These are phyloP conservation scores for Colletotrichum magnum DNA, from an alignment of 2,329 filamentous ascomycete species.

Conservation along the genomic window DNA sequence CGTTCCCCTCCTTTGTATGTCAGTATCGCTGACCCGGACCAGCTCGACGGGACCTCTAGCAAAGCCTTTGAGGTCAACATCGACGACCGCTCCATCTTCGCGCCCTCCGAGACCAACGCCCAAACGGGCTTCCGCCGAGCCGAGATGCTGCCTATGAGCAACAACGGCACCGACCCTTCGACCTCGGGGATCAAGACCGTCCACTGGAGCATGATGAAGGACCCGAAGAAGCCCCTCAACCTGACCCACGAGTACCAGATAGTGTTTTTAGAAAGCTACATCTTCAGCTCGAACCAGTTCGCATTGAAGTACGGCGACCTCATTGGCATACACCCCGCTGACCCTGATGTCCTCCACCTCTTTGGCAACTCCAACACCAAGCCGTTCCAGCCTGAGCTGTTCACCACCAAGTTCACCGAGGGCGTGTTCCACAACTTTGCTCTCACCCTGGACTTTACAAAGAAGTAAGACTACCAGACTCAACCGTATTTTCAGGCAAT, in stretches of 20 bases:
- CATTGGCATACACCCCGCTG: constrained; percentile 53
- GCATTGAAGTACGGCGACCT: constrained; percentile 69
- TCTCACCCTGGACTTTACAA: constrained; percentile 68
- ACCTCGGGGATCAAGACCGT: constrained; percentile 71
- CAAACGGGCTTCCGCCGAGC: constrained; percentile 74
- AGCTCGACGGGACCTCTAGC: constrained; percentile 60
- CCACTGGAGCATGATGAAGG: constrained; percentile 71
- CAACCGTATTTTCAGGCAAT: background rate
- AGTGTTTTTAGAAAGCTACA: constrained; percentile 61
- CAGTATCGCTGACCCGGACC: constrained; percentile 23
- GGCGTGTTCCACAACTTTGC: constrained; percentile 74
- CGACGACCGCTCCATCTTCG: constrained; percentile 71
- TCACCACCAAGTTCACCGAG: constrained; percentile 62
- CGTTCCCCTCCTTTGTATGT: too few relatives aligned
- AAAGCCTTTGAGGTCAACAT: constrained; percentile 68
- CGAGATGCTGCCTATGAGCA: constrained; percentile 66
- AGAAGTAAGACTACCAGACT: constrained; percentile 58
- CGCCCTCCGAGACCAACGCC: constrained; percentile 58
- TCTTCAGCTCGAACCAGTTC: constrained; percentile 65
- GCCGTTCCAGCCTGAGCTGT: constrained; percentile 61
- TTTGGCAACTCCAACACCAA: constrained; percentile 63
- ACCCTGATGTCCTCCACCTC: constrained; percentile 60
- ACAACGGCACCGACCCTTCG: constrained; percentile 65
- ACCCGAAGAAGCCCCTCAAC: constrained; percentile 66
- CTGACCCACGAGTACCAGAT: constrained; percentile 73